These are phyloP conservation scores for Knoxdaviesia proteae DNA, from an alignment of 2,329 filamentous ascomycete genomes.

Conservation along the genomic window DNA sequence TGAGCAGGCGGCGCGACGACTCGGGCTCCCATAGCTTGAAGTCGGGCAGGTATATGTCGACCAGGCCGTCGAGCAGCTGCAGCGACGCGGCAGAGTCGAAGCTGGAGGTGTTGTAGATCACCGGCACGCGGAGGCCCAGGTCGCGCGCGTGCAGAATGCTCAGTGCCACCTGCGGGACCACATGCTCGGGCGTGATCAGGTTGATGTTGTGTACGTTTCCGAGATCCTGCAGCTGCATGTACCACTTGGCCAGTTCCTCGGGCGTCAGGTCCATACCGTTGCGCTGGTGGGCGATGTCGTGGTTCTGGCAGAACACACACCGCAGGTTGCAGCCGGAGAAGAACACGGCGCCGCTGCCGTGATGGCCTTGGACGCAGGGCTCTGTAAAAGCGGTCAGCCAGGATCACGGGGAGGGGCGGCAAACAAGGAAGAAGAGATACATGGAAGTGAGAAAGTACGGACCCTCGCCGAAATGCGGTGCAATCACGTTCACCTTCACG, in stretches of 20 bases:
- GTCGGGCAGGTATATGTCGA: conserved; percentile 75
- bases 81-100: conserved; percentile 60
- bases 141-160: conserved; percentile 55
- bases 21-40: conserved; percentile 60
- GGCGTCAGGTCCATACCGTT: conserved; percentile 63
- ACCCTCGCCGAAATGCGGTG: conserved; percentile 67
- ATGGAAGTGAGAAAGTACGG: conserved; percentile 7
- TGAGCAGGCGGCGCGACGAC: conserved; percentile 51
- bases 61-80: conserved; percentile 51
- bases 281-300: conserved; percentile 65
- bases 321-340: conserved; percentile 57
- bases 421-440: background rate
- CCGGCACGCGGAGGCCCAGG: conserved; percentile 47
- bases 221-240: conserved; percentile 58
- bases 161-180: conserved; percentile 63
- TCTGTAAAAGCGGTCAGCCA: conserved; percentile 21
- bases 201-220: conserved; percentile 84
- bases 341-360: conserved; percentile 64
- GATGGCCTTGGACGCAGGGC: conserved; percentile 63
- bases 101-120: conserved; percentile 70
- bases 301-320: conserved; percentile 64
- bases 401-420: background rate
- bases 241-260: conserved; percentile 65
- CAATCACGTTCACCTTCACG: conserved; percentile 66
- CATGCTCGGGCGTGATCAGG: conserved; percentile 68